phyloP scores from a whole-genome alignment of 129 eudicot species.

The Saposhnikovia divaricata region DNA sequence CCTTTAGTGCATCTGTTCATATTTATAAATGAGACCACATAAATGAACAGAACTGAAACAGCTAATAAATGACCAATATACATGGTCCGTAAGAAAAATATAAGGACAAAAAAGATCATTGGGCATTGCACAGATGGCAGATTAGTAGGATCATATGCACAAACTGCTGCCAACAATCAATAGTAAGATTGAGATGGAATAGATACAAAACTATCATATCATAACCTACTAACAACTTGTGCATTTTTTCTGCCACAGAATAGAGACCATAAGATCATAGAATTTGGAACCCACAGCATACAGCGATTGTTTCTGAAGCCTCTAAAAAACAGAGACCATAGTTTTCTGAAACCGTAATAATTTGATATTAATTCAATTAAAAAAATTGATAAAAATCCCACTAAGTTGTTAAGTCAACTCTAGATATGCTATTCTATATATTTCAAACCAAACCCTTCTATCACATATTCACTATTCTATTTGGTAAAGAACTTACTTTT shows the following conservation, averaged over 20 bases:
- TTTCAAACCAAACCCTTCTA: too few relatives aligned
- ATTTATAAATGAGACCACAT: constrained; percentile 2
- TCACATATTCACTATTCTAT: too few relatives aligned
- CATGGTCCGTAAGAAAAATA: not conserved
- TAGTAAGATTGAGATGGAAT: not conserved
- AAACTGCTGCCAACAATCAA: not conserved
- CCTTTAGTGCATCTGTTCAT: constrained; percentile 38
- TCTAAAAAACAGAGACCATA: not conserved
- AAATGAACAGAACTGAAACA: not conserved
- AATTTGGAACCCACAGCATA: not conserved
- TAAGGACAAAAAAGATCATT: not conserved
- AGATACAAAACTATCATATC: too few relatives aligned
- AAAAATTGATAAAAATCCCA: too few relatives aligned
- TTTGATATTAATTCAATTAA: too few relatives aligned
- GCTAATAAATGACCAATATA: not conserved
- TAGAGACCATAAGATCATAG: not conserved
- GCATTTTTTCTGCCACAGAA: not conserved
- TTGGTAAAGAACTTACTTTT: too few relatives aligned
- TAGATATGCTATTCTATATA: too few relatives aligned
- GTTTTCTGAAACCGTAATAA: not conserved
- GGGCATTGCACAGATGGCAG: not conserved
- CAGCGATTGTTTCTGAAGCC: not conserved
- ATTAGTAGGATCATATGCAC: not conserved
- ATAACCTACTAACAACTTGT: not conserved
- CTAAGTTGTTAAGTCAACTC: too few relatives aligned